Percentiles rank a stretch among this genome's conserved stretches.
Conservation (phyloP, 495 filamentous ascomycete genomes). For the Penicillium subrubescens region DNA sequence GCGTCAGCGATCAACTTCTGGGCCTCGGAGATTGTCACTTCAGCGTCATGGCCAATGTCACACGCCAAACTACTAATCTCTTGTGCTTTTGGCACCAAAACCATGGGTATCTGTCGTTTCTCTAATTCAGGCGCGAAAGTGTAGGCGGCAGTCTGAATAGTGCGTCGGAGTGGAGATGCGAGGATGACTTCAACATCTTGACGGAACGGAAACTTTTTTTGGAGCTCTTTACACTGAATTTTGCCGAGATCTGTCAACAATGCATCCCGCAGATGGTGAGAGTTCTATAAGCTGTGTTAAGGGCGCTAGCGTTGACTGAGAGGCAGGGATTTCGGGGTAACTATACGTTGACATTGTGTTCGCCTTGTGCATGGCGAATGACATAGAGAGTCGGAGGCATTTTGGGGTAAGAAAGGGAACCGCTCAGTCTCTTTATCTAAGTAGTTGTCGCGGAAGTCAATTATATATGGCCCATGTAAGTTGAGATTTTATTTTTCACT, state of each 20-base stretch:
- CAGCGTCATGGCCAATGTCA: not conserved
- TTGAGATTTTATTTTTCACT: not conserved
- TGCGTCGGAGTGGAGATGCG: not conserved
- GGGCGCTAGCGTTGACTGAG: not conserved
- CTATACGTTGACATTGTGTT: not conserved
- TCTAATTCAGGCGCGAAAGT: not conserved
- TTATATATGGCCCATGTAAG: not conserved
- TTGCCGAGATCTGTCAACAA: not conserved
- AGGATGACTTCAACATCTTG: not conserved
- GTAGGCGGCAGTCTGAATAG: not conserved
- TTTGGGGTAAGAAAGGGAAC: not conserved
- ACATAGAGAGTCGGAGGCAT: not conserved
- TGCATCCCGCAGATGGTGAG: not conserved
- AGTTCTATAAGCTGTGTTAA: not conserved
- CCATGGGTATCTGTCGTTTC: not conserved
- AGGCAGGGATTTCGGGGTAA: not conserved
- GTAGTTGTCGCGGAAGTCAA: not conserved
- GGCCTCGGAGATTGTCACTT: not conserved
- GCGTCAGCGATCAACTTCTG: not conserved
- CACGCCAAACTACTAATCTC: not conserved
- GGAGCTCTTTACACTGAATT: not conserved
- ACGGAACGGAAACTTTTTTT: not conserved
- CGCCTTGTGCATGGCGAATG: not conserved
- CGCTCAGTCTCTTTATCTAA: not conserved
- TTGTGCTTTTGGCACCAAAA: not conserved